Evolutionary conservation across 164 flowering plant genomes (phyloP), one percentile per base, ranked within the genome.

Genomic region (Vitis labrusca): DNA sequence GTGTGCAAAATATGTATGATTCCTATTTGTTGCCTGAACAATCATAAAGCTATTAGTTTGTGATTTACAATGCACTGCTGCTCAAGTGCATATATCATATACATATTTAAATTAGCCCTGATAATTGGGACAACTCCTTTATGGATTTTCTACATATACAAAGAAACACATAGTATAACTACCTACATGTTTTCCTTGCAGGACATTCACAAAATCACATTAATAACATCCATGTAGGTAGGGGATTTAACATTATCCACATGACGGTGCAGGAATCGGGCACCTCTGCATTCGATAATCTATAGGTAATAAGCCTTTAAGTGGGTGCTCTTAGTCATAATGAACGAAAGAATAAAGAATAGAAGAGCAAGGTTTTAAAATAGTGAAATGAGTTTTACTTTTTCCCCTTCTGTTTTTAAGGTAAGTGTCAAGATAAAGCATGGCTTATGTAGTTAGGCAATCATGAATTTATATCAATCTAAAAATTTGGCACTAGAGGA

Each of bases 161-260:
- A 23, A 2, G 27, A 23, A 23, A 23, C 27, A 23, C 27, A 23
- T 23, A 23, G 27, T 23, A 23, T 23, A 4, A 51, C 54, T 51
- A 9, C 2, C 27, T 23, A 2, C 54, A 51, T 51, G 3, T 51
- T 12, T 51, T 51, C 54, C 13, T 10, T 51, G 14, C 13, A 51
- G 54, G 11, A 51, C 54, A 51, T 51, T 51, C 54, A 51, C n/a
- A 55, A 55, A 14, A 58, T 59, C 57, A 67, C 10, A 69, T 51
- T 4, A 10, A 15, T 15, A 51, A 15, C 54, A 51, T 51, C 54
- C 54, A 10, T 51, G 54, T 4, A 51, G 11, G 11, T 51, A 10
- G 54, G 54, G 54, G 54, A 51, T 51, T 51, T 10, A 10, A 12
- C 10, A 51, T 51, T 12, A 12, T 15, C 27, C 27, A 23, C 27